These are phyloP conservation scores for Marchantia paleacea DNA, from an alignment of 225 moss, liverwort and hornwort genomes.

Conservation along the genomic window DNA sequence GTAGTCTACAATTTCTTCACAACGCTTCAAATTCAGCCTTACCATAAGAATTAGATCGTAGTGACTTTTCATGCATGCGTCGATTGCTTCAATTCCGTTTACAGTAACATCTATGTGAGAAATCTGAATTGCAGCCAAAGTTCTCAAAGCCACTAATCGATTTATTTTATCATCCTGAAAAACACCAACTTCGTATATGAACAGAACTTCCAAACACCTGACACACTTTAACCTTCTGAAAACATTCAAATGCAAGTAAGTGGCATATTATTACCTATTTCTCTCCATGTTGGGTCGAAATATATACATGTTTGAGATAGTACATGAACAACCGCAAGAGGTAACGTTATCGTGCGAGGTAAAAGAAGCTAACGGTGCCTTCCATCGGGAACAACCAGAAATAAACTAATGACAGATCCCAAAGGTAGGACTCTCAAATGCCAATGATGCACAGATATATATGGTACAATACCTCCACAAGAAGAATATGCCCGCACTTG, in stretches of 20 bases:
- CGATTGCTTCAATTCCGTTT: constrained; percentile 42
- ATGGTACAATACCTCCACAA: neutral
- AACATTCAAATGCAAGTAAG: too few species aligned
- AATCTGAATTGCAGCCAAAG: constrained; percentile 42
- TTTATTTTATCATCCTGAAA: constrained; percentile 69
- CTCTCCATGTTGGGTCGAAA: too few species aligned
- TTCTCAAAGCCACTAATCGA: constrained; percentile 56
- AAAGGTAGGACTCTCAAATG: too few species aligned
- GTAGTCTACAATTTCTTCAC: too few species aligned
- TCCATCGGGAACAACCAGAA: neutral
- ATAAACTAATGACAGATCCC: too few species aligned
- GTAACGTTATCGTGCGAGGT: too few species aligned
- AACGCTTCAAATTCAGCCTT: constrained; percentile 29
- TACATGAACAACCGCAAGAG: too few species aligned
- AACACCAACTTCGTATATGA: neutral
- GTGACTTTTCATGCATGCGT: constrained; percentile 57
- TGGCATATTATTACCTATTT: too few species aligned
- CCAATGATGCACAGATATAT: too few species aligned
- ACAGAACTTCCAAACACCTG: neutral
- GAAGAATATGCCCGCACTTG: neutral
- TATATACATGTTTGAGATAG: too few species aligned
- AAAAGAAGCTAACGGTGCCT: too few species aligned
- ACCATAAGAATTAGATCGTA: constrained; percentile 46
- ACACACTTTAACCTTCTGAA: too few species aligned
- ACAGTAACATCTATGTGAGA: neutral